Conservation (phyloP, 495 filamentous ascomycete species). For the Xylaria acuta region DNA sequence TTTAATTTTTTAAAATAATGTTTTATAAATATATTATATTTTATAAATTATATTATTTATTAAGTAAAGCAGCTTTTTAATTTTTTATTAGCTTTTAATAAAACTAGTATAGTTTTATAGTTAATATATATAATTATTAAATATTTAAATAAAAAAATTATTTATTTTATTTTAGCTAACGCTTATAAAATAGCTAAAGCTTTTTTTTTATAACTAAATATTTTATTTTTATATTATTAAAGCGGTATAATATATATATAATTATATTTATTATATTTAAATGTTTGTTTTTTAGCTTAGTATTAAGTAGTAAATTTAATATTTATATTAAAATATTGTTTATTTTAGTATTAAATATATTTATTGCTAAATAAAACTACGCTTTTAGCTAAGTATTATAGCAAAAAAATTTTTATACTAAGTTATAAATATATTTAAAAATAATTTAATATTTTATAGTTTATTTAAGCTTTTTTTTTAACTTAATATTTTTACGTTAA, state of each 20-base stretch:
- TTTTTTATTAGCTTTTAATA: neutral
- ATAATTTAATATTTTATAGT: neutral
- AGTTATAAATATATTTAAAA: neutral
- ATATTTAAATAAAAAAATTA: neutral
- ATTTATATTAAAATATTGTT: no score
- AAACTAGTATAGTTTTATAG: neutral
- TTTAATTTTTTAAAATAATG: no score
- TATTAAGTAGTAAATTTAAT: neutral
- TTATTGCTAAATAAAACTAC: neutral
- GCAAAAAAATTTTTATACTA: neutral
- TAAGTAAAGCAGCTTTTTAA: neutral
- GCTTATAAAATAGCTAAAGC: neutral
- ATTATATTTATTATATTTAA: neutral
- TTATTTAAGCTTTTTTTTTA: neutral
- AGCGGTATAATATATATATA: conserved; percentile 13
- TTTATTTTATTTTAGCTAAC: neutral
- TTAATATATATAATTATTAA: neutral
- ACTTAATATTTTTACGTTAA: neutral
- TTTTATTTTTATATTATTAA: neutral
- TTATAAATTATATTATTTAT: no score
- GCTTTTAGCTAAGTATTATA: neutral
- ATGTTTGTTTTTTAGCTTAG: neutral
- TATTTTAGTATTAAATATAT: neutral
- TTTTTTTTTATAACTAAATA: conserved; percentile 1
- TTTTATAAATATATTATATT: no score